phyloP scores from a whole-genome alignment of 805 yeast species.

The Kodamaea hsintzibuensis region DNA sequence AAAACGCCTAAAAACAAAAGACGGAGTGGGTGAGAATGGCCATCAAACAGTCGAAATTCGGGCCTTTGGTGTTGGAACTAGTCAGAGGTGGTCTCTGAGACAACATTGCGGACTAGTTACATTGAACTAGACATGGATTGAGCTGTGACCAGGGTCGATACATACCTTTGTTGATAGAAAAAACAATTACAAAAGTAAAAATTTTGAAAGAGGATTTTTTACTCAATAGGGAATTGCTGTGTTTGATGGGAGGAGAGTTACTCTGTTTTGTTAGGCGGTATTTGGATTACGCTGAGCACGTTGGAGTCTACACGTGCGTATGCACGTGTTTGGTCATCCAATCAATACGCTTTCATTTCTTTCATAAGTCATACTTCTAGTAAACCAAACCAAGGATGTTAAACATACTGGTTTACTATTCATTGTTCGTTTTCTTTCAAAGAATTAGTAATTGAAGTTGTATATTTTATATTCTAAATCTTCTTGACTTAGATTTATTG shows the following conservation, averaged over 20 bases:
- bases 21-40: slow-evolving; percentile 4
- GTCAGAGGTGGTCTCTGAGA: not conserved
- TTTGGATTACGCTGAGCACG: not conserved
- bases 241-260: slow-evolving; percentile 3
- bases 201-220: slow-evolving; percentile 12
- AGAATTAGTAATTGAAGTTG: too few species aligned
- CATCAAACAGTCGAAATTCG: not conserved
- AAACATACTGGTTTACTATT: too few species aligned
- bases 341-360: not conserved
- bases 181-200: slow-evolving; percentile 11
- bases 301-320: not conserved
- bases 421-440: too few species aligned
- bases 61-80: not conserved
- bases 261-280: not conserved
- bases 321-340: slow-evolving; percentile 1
- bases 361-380: too few species aligned
- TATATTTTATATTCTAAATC: too few species aligned
- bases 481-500: too few species aligned
- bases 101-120: not conserved
- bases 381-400: too few species aligned
- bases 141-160: not conserved
- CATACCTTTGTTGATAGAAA: slow-evolving; percentile 7
- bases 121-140: not conserved
- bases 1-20: slow-evolving; percentile 2
- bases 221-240: slow-evolving; percentile 12